These are phyloP conservation scores for Parietaria judaica DNA, from an alignment of 306 rosid species.

Conservation along the genomic window DNA sequence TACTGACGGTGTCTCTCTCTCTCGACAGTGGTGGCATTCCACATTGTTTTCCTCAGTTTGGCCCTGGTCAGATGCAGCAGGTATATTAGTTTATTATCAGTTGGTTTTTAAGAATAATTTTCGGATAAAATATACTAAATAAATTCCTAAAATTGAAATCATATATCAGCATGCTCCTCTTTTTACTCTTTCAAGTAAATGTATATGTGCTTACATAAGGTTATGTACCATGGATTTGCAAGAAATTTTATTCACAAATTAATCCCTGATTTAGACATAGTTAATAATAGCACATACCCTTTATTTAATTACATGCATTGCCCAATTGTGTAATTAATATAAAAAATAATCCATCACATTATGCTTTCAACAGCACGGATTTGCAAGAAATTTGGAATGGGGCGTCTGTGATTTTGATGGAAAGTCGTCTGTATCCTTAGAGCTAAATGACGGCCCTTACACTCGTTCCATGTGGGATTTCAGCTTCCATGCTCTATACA, in stretches of 20 bases:
- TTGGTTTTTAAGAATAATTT: too few relatives aligned
- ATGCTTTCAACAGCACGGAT: slow-evolving; percentile 64
- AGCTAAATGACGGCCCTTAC: slow-evolving; percentile 70
- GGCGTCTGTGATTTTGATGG: slow-evolving; percentile 66
- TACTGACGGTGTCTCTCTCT: not conserved
- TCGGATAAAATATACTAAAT: too few relatives aligned
- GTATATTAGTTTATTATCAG: slow-evolving; percentile 19
- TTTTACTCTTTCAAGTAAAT: slow-evolving; percentile 9
- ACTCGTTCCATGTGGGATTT: slow-evolving; percentile 93
- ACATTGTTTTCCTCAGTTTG: slow-evolving; percentile 98
- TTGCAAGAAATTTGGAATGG: slow-evolving; percentile 91
- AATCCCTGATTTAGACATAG: too few relatives aligned
- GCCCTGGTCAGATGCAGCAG: slow-evolving; percentile 92
- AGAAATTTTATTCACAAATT: too few relatives aligned
- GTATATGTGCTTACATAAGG: not conserved
- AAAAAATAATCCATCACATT: not conserved
- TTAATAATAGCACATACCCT: too few relatives aligned
- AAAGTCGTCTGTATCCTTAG: slow-evolving; percentile 58
- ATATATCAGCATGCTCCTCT: not conserved
- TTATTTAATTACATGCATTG: too few relatives aligned
- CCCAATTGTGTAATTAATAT: too few relatives aligned
- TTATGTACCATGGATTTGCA: too few relatives aligned
- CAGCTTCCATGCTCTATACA: slow-evolving; percentile 78
- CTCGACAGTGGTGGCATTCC: slow-evolving; percentile 84
- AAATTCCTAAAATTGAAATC: too few relatives aligned